A percentile compares a stretch with the other conserved stretches of the same genome.
Conservation (phyloP, 257 asterid genomes). For the Anisodus acutangulus region DNA sequence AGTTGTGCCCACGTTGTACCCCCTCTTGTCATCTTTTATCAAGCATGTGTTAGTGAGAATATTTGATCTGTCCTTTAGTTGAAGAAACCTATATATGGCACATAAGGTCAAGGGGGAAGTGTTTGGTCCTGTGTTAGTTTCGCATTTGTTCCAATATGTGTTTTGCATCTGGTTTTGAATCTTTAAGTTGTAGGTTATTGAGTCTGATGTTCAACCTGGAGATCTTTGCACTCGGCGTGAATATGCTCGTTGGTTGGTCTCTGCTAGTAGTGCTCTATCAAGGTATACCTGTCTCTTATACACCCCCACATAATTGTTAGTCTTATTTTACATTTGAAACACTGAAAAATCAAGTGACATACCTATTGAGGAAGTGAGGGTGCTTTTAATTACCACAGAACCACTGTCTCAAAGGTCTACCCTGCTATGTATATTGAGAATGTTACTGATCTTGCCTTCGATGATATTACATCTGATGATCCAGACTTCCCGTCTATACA, state of each 20-base stretch:
- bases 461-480: constrained; percentile 85
- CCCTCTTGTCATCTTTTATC: no score
- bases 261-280: constrained; percentile 84
- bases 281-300: constrained; percentile 52
- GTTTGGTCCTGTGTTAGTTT: constrained; percentile 18
- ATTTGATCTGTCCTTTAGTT: not conserved
- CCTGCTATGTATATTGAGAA: constrained; percentile 98
- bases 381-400: constrained; percentile 49
- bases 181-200: constrained; percentile 65
- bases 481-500: constrained; percentile 94
- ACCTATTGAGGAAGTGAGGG: not conserved
- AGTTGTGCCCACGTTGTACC: constrained; percentile 8
- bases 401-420: constrained; percentile 78
- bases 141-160: constrained; percentile 10
- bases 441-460: constrained; percentile 92
- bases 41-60: not conserved
- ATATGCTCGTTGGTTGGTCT: constrained; percentile 94
- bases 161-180: constrained; percentile 27
- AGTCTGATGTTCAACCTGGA: constrained; percentile 88
- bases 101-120: constrained; percentile 11
- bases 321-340: not conserved
- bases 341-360: not conserved
- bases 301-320: not conserved
- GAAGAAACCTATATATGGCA: not conserved
- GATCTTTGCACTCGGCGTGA: constrained; percentile 95